Conservation (phyloP, 164 flowering plant genomes). For the Brasenia schreberi region DNA sequence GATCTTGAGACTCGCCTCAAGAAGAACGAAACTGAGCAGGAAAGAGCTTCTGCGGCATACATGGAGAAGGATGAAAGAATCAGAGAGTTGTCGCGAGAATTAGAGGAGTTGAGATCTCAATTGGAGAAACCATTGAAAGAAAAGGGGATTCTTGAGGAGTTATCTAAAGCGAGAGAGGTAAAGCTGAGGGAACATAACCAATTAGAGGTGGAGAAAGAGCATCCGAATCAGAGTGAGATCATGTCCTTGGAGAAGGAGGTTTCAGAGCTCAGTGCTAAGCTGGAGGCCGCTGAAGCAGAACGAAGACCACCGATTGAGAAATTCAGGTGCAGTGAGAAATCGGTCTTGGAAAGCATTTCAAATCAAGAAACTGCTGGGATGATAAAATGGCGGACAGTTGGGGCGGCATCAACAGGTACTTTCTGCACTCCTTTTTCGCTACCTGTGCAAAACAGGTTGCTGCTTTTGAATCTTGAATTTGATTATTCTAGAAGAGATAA, state of each 20-base stretch:
- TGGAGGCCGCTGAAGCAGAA: neutral
- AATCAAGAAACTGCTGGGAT: constrained; percentile 4
- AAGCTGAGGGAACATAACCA: neutral
- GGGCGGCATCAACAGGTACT: constrained; percentile 9
- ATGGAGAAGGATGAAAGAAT: neutral
- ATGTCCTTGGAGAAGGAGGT: constrained; percentile 9
- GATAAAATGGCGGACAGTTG: constrained; percentile 29
- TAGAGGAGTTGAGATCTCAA: constrained; percentile 10
- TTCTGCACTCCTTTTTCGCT: neutral
- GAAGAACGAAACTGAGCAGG: neutral
- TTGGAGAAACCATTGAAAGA: constrained; percentile 16
- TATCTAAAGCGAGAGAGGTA: neutral
- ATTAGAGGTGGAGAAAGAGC: constrained; percentile 1
- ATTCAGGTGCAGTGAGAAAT: neutral
- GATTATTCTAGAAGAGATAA: neutral
- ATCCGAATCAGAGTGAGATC: constrained; percentile 5
- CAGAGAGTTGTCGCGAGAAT: neutral
- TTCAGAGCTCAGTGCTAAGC: neutral
- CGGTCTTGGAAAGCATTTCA: neutral
- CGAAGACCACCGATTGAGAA: neutral
- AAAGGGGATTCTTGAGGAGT: neutral
- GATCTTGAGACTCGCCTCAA: neutral
- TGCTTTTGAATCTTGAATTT: neutral
- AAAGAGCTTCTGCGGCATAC: neutral
- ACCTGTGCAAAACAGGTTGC: neutral